A percentile compares a stretch with the other conserved stretches of the same genome.
Conservation (phyloP, 495 filamentous ascomycete genomes). For the Rhizodiscina lignyota region DNA sequence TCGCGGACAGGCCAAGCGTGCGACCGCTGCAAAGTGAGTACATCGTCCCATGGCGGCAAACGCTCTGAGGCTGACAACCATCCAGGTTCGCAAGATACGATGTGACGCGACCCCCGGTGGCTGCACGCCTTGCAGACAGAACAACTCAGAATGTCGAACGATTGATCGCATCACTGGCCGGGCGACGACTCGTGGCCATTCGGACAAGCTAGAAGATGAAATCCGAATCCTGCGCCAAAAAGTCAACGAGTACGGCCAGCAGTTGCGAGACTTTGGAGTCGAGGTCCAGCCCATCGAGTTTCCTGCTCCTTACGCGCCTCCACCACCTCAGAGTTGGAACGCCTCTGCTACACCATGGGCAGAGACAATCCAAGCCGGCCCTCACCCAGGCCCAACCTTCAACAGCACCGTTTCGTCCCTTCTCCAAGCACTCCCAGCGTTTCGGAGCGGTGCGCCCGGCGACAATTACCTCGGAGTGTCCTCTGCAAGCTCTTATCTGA, state of each 20-base stretch:
- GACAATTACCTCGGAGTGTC: constrained; percentile 62
- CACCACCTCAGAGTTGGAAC: constrained; percentile 5
- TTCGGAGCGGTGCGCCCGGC: constrained; percentile 37
- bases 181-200: constrained; percentile 58
- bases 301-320: constrained; percentile 4
- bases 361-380: constrained; percentile 1
- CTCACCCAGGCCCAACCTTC: neutral
- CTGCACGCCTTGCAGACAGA: constrained; percentile 58
- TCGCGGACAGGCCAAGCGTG: constrained; percentile 75
- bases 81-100: constrained; percentile 64
- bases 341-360: constrained; percentile 4
- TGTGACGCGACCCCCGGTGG: constrained; percentile 56
- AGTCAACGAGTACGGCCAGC: constrained; percentile 17
- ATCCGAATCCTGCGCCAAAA: constrained; percentile 14
- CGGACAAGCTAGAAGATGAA: constrained; percentile 37
- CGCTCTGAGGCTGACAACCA: too few relatives aligned
- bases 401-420: constrained; percentile 12
- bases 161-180: constrained; percentile 80
- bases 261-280: constrained; percentile 18
- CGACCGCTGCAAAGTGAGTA: constrained; percentile 72
- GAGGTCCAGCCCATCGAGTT: constrained; percentile 10
- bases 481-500: constrained; percentile 43
- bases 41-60: too few relatives aligned
- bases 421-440: constrained; percentile 27
- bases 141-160: constrained; percentile 55